Percentiles rank a stretch among this genome's conserved stretches.
These are phyloP conservation scores for Rhinocladiella similis DNA, from an alignment of 2,329 filamentous ascomycete genomes.

Conservation along the genomic window DNA sequence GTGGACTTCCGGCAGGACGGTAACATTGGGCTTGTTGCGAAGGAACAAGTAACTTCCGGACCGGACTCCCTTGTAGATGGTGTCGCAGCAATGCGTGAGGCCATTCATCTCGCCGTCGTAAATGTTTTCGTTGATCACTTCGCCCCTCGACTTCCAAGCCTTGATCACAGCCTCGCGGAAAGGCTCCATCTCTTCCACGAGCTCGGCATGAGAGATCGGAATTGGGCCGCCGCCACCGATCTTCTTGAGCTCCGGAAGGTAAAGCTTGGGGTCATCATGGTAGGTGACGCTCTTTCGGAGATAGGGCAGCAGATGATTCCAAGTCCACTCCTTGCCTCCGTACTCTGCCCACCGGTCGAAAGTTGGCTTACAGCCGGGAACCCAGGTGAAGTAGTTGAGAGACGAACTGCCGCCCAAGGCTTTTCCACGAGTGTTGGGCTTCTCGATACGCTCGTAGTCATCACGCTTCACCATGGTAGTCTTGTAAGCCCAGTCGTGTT, in stretches of 20 bases:
- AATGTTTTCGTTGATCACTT: slow-evolving; percentile 54
- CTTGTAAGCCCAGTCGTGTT: slow-evolving; percentile 58
- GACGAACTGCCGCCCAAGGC: slow-evolving; percentile 59
- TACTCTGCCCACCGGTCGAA: slow-evolving; percentile 54
- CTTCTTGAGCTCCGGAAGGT: slow-evolving; percentile 48
- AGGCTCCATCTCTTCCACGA: slow-evolving; percentile 52
- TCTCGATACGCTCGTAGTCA: slow-evolving; percentile 62
- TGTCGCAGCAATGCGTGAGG: slow-evolving; percentile 54
- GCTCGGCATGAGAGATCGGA: slow-evolving; percentile 55
- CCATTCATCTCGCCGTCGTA: slow-evolving; percentile 58
- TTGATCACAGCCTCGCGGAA: slow-evolving; percentile 46
- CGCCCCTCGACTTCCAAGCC: slow-evolving; percentile 57
- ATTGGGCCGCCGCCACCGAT: slow-evolving; percentile 56
- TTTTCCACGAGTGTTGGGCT: slow-evolving; percentile 63
- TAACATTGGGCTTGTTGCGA: slow-evolving; percentile 56
- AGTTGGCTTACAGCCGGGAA: slow-evolving; percentile 58
- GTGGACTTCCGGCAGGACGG: slow-evolving; percentile 48
- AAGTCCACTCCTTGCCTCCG: slow-evolving; percentile 56
- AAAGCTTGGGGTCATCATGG: slow-evolving; percentile 54
- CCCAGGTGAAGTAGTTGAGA: slow-evolving; percentile 66
- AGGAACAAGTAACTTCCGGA: slow-evolving; percentile 55
- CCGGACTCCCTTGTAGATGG: slow-evolving; percentile 59
- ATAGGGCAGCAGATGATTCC: slow-evolving; percentile 53
- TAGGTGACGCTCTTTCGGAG: slow-evolving; percentile 59
- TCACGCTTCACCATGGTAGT: slow-evolving; percentile 60